Percentiles rank a stretch among this genome's conserved stretches.
Conservation (phyloP, 2,329 filamentous ascomycete genomes). For the Lecanicillium sp. region DNA sequence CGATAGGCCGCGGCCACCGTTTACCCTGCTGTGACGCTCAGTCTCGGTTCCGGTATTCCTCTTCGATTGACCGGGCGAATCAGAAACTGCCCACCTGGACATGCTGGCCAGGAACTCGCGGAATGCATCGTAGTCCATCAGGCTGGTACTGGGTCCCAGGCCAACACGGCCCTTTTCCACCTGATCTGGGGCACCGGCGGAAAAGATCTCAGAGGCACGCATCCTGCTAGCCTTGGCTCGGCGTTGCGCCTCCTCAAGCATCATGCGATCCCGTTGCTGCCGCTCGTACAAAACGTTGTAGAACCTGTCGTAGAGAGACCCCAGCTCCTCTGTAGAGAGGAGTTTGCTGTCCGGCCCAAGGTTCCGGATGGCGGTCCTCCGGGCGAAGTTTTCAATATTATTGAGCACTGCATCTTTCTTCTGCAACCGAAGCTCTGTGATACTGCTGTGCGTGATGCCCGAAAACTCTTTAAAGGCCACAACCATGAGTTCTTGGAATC, state of each 20-base stretch:
- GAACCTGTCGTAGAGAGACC: conserved; percentile 88
- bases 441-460: conserved; percentile 86
- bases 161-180: conserved; percentile 83
- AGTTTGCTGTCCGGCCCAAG: conserved; percentile 94
- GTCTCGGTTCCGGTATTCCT: conserved; percentile 42
- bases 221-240: conserved; percentile 53
- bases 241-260: conserved; percentile 69
- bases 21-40: conserved; percentile 54
- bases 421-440: conserved; percentile 80
- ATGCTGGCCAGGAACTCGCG: conserved; percentile 87
- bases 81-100: conserved; percentile 87
- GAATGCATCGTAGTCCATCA: conserved; percentile 98
- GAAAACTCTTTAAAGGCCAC: conserved; percentile 98
- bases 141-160: conserved; percentile 77
- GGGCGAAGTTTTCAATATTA: conserved; percentile 96
- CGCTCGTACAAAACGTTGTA: conserved; percentile 88
- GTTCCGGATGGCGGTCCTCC: conserved; percentile 92
- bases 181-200: conserved; percentile 37
- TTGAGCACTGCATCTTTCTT: conserved; percentile 93
- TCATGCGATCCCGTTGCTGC: conserved; percentile 71
- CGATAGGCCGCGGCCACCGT: conserved; percentile 45
- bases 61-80: conserved; percentile 61
- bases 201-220: conserved; percentile 32
- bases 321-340: conserved; percentile 76
- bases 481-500: conserved; percentile 98